Evolutionary conservation across 495 filamentous ascomycete genomes (phyloP).

Genomic region (Hypoxylon fuscum): DNA sequence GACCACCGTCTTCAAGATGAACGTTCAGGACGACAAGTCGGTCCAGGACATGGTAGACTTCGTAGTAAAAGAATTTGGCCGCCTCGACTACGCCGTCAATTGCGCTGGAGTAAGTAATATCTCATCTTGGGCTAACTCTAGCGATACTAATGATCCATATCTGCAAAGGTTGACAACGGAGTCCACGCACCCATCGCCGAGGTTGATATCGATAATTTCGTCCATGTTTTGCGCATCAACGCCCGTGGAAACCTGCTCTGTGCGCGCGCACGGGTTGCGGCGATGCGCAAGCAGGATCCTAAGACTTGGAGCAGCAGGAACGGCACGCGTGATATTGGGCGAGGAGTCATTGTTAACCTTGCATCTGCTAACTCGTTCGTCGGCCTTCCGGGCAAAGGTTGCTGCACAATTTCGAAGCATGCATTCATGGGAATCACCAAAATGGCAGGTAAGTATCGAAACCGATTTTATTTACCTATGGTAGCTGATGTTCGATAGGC

Average conservation of each 20-base stretch:
- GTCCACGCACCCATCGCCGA: constrained; percentile 3
- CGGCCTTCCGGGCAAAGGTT: constrained; percentile 1
- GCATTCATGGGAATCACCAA: constrained; percentile 15
- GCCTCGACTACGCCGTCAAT: constrained; percentile 38
- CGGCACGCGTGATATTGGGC: constrained; percentile 2
- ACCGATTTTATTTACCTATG: not conserved
- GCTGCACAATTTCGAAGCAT: constrained; percentile 19
- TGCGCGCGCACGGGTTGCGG: constrained; percentile 8
- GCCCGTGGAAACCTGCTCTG: constrained; percentile 23
- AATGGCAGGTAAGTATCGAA: not conserved
- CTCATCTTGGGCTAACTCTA: not conserved
- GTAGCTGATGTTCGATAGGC: constrained; percentile 33
- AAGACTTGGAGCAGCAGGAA: constrained; percentile 10
- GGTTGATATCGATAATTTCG: constrained; percentile 10
- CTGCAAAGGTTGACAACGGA: constrained; percentile 6
- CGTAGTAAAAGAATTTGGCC: constrained; percentile 15
- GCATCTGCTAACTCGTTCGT: constrained; percentile 4
- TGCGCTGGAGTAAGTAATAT: constrained; percentile 24
- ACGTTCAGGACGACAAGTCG: constrained; percentile 13
- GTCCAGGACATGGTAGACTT: constrained; percentile 23
- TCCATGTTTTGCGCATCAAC: constrained; percentile 26
- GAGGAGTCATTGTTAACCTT: constrained; percentile 4
- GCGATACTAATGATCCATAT: not conserved
- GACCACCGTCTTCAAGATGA: constrained; percentile 27
- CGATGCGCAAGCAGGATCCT: constrained; percentile 30